These are phyloP conservation scores for Cadophora luteo-olivacea DNA, from an alignment of 2,329 filamentous ascomycete species.

Conservation along the genomic window DNA sequence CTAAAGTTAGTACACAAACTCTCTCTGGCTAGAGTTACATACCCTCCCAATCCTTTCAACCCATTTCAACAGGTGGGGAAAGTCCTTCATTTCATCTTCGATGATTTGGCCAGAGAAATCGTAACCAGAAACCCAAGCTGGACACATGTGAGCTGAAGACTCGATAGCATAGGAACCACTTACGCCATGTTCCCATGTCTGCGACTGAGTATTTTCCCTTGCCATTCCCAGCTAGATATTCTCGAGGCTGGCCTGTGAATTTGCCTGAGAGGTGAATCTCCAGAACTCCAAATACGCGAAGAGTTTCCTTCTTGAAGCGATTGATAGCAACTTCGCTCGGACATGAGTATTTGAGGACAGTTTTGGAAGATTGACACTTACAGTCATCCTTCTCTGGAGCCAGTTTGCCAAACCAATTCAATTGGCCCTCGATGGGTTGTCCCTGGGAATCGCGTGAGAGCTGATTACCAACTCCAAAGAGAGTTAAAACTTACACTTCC, in stretches of 20 bases:
- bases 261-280: conserved; percentile 59
- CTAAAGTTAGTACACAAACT: conserved; percentile 2
- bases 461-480: neutral
- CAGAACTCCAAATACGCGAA: conserved; percentile 60
- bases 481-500: conserved; percentile 38
- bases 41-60: conserved; percentile 54
- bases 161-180: conserved; percentile 55
- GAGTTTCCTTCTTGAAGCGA: conserved; percentile 57
- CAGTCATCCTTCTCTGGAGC: conserved; percentile 54
- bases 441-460: conserved; percentile 26
- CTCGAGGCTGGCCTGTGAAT: conserved; percentile 54
- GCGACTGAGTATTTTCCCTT: conserved; percentile 61
- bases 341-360: conserved; percentile 12
- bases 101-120: conserved; percentile 25
- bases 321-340: conserved; percentile 51
- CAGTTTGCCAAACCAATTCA: conserved; percentile 46
- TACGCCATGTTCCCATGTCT: conserved; percentile 58
- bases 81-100: conserved; percentile 53
- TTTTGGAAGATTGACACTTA: conserved; percentile 32
- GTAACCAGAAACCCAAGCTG: conserved; percentile 7
- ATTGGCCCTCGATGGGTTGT: conserved; percentile 52
- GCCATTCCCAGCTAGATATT: conserved; percentile 59
- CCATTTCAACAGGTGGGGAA: conserved; percentile 60
- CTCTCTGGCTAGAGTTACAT: neutral
- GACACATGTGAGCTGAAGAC: conserved; percentile 46